A percentile compares a stretch with the other conserved stretches of the same genome.
phyloP scores from a whole-genome alignment of 768 basidiomycete genomes.

The Gloeophyllum trabeum region DNA sequence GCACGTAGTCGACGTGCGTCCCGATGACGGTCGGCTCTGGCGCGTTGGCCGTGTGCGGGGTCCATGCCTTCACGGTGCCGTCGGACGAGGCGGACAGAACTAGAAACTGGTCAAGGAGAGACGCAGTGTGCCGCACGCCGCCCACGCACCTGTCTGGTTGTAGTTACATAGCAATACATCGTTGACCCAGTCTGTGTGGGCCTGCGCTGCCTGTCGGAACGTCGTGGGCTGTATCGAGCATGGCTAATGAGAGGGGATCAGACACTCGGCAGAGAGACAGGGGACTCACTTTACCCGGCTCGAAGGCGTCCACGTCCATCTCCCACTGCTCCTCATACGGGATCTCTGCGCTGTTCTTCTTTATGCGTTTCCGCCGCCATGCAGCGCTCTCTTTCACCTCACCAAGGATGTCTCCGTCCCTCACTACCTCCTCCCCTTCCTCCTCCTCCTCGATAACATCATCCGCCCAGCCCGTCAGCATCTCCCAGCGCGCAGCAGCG shows the following conservation, averaged over 20 bases:
- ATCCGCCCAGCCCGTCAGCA: slow-evolving; percentile 78
- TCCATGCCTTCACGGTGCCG: slow-evolving; percentile 90
- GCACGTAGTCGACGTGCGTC: slow-evolving; percentile 76
- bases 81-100: slow-evolving; percentile 94
- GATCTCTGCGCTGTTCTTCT: slow-evolving; percentile 21
- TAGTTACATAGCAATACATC: slow-evolving; percentile 86
- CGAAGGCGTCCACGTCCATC: slow-evolving; percentile 44
- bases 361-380: slow-evolving; percentile 13
- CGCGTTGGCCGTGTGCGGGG: slow-evolving; percentile 54
- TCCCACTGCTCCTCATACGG: slow-evolving; percentile 77
- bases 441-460: slow-evolving; percentile 54
- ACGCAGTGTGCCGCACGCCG: not conserved
- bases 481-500: slow-evolving; percentile 51
- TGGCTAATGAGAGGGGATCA: not conserved
- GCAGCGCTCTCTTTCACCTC: slow-evolving; percentile 40
- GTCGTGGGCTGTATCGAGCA: slow-evolving; percentile 30
- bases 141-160: slow-evolving; percentile 68
- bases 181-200: slow-evolving; percentile 94
- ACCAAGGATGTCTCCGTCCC: slow-evolving; percentile 69
- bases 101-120: slow-evolving; percentile 13
- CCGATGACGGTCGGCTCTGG: slow-evolving; percentile 62
- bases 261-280: not conserved
- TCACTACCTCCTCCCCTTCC: slow-evolving; percentile 46
- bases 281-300: slow-evolving; percentile 35
- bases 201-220: slow-evolving; percentile 84